A percentile compares a stretch with the other conserved stretches of the same genome.
Conservation (phyloP, 2,329 filamentous ascomycete species). For the Orbilia ellipsospora region DNA sequence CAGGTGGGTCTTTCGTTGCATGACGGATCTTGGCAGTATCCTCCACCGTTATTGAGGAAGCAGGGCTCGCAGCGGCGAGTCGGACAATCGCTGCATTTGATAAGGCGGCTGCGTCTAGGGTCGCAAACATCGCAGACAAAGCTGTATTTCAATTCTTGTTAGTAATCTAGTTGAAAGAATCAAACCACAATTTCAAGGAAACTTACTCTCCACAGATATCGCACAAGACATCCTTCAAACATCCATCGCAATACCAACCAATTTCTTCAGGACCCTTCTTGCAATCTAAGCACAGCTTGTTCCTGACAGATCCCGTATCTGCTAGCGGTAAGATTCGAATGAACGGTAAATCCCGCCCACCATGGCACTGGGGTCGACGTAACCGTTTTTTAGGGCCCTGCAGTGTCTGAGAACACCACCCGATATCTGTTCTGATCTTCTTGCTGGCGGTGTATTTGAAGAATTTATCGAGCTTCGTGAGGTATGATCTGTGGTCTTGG, state of each 20-base stretch:
- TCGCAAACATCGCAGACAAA: constrained; percentile 51
- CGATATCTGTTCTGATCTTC: constrained; percentile 42
- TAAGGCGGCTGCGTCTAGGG: constrained; percentile 32
- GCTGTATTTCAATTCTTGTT: constrained; percentile 9
- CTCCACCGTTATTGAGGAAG: constrained; percentile 39
- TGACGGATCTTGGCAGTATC: constrained; percentile 21
- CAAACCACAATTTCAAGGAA: not conserved
- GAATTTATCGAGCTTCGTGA: constrained; percentile 39
- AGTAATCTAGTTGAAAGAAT: not conserved
- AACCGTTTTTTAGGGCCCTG: constrained; percentile 48
- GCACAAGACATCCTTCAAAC: constrained; percentile 50
- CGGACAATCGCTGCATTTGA: constrained; percentile 45
- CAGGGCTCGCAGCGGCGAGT: constrained; percentile 44
- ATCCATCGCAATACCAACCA: constrained; percentile 49
- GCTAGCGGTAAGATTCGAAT: constrained; percentile 42
- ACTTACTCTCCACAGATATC: constrained; percentile 50
- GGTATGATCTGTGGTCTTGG: constrained; percentile 36
- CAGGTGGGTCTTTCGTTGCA: constrained; percentile 37
- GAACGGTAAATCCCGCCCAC: constrained; percentile 42
- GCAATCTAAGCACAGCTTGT: constrained; percentile 31
- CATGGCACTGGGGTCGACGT: constrained; percentile 34
- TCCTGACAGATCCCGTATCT: constrained; percentile 42
- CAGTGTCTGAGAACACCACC: constrained; percentile 52
- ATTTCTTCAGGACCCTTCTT: constrained; percentile 45
- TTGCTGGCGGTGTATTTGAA: constrained; percentile 42